Evolutionary conservation across 768 basidiomycete genomes (phyloP).

Genomic region (Dioszegia aurantiaca): DNA sequence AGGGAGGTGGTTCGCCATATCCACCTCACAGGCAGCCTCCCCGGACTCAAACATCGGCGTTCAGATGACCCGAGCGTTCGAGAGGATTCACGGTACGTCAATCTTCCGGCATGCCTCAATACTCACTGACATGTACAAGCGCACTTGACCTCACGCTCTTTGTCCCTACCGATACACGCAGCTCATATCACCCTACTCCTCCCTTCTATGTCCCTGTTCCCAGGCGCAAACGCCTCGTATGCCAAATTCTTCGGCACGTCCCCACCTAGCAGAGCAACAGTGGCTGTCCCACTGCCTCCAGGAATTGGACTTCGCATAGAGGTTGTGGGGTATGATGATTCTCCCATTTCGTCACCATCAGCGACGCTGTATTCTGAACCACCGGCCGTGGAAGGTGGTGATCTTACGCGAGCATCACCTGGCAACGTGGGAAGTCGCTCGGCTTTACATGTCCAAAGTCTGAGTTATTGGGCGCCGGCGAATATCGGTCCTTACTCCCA

Average conservation of each 20-base stretch:
- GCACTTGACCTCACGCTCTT: conserved; percentile 46
- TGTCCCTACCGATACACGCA: conserved; percentile 61
- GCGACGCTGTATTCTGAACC: too few species aligned
- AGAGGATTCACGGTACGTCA: conserved; percentile 14
- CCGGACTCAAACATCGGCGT: conserved; percentile 59
- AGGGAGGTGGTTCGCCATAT: conserved; percentile 68
- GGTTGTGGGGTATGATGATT: conserved; percentile 66
- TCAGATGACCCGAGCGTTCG: conserved; percentile 71
- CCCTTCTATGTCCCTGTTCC: conserved; percentile 72
- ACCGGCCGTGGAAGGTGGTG: conserved; percentile 13
- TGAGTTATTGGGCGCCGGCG: conserved; percentile 99
- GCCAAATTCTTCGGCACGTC: conserved; percentile 78
- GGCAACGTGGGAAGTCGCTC: conserved; percentile 56
- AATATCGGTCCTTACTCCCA: conserved; percentile 99
- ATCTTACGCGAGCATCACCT: conserved; percentile 27
- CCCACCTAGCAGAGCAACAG: conserved; percentile 92
- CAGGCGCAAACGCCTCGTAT: conserved; percentile 73
- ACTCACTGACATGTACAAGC: conserved; percentile 55
- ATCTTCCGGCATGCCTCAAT: conserved; percentile 52
- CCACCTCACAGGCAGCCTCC: conserved; percentile 59
- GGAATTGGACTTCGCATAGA: conserved; percentile 67
- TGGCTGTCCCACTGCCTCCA: conserved; percentile 68
- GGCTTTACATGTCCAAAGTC: conserved; percentile 86
- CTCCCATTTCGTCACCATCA: too few species aligned
- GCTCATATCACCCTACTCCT: conserved; percentile 78